A percentile compares a stretch with the other conserved stretches of the same genome.
These are phyloP conservation scores for Xylaria sp. DNA, from an alignment of 2,329 filamentous ascomycete species.

Conservation along the genomic window DNA sequence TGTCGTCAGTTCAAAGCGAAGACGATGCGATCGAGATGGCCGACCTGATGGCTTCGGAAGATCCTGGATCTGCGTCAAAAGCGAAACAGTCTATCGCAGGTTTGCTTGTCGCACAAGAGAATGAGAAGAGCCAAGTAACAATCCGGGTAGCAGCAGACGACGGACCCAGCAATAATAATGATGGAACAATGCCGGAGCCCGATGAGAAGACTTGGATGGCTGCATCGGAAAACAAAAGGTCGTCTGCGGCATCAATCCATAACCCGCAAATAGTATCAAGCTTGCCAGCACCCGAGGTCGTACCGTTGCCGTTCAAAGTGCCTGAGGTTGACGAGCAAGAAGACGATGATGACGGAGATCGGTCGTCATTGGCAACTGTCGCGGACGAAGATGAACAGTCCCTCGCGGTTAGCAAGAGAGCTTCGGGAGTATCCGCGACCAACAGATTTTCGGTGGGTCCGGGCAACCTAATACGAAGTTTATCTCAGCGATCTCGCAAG, in stretches of 20 bases:
- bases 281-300: constrained; percentile 54
- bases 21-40: constrained; percentile 59
- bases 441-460: constrained; percentile 55
- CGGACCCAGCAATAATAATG: constrained; percentile 33
- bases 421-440: constrained; percentile 42
- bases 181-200: constrained; percentile 25
- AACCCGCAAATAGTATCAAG: constrained; percentile 39
- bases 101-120: constrained; percentile 46
- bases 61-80: constrained; percentile 14
- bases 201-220: constrained; percentile 40
- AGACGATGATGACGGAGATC: constrained; percentile 51
- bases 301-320: constrained; percentile 68
- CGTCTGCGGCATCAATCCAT: constrained; percentile 30
- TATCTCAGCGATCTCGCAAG: constrained; percentile 44
- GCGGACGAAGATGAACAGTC: constrained; percentile 58
- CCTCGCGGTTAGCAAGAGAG: constrained; percentile 34
- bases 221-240: constrained; percentile 37
- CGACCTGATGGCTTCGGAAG: constrained; percentile 46
- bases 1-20: constrained; percentile 41
- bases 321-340: constrained; percentile 41
- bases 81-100: constrained; percentile 31
- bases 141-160: constrained; percentile 58
- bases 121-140: constrained; percentile 51
- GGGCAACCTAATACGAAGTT: constrained; percentile 45
- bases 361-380: constrained; percentile 71